A percentile compares a stretch with the other conserved stretches of the same genome.
These are phyloP conservation scores for Naganishia vaughanmartiniae DNA, from an alignment of 768 basidiomycete genomes.

Conservation along the genomic window DNA sequence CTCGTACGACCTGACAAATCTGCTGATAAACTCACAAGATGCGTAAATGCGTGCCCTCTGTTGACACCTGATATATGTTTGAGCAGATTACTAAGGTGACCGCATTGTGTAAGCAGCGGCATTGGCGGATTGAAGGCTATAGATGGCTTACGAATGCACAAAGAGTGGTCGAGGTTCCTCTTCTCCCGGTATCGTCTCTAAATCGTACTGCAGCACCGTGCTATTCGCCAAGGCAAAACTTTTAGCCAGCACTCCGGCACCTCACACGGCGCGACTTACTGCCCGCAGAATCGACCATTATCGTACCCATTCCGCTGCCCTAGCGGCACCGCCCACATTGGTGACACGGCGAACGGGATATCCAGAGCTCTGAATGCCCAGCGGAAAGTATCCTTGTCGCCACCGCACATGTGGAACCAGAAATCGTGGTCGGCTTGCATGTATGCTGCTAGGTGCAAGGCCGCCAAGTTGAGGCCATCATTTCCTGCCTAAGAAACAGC, in stretches of 20 bases:
- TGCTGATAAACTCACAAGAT: constrained; percentile 37
- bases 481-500: constrained; percentile 43
- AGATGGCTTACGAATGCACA: constrained; percentile 38
- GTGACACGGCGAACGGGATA: constrained; percentile 45
- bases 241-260: not conserved
- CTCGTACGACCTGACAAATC: not conserved
- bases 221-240: constrained; percentile 28
- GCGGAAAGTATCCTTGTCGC: constrained; percentile 54
- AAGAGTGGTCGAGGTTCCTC: constrained; percentile 39
- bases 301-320: constrained; percentile 43
- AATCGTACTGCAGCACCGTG: constrained; percentile 51
- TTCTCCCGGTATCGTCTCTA: constrained; percentile 37
- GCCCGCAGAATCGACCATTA: constrained; percentile 51
- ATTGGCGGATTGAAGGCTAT: not conserved
- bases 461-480: constrained; percentile 53
- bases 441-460: constrained; percentile 50
- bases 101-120: not conserved
- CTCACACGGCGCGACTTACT: constrained; percentile 39
- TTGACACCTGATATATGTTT: constrained; percentile 48
- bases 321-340: constrained; percentile 50
- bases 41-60: constrained; percentile 39
- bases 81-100: constrained; percentile 44
- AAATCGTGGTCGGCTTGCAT: constrained; percentile 54
- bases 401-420: constrained; percentile 54
- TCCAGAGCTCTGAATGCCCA: constrained; percentile 54